phyloP scores from a whole-genome alignment of 108 stramenopile species.

The Stephanodiscus triporus region DNA sequence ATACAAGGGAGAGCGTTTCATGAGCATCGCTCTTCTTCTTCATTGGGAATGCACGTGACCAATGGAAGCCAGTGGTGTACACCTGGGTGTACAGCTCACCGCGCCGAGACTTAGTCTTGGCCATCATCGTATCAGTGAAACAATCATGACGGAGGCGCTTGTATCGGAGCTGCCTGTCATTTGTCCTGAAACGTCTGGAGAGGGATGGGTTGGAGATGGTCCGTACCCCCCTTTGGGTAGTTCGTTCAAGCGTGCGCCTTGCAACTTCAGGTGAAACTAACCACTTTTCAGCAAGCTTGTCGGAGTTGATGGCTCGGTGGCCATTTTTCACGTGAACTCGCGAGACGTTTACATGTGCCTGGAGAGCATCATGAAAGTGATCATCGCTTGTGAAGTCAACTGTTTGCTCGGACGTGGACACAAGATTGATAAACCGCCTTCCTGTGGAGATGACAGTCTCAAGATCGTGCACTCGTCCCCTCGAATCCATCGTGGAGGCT shows the following conservation, averaged over 20 bases:
- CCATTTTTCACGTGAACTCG: background rate
- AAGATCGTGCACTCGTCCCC: background rate
- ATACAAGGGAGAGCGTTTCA: background rate
- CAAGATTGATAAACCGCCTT: conserved; percentile 1
- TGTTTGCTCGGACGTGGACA: background rate
- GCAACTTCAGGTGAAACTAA: conserved; percentile 19
- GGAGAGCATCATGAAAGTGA: too few relatives aligned
- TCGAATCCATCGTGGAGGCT: background rate
- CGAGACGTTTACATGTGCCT: too few relatives aligned
- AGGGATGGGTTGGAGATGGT: background rate
- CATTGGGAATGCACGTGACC: conserved; percentile 23
- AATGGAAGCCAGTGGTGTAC: conserved; percentile 9
- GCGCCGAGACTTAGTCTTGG: background rate
- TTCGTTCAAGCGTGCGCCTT: background rate
- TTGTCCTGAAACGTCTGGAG: background rate
- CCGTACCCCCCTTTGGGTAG: too few relatives aligned
- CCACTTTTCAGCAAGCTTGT: conserved; percentile 12
- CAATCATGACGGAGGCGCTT: background rate
- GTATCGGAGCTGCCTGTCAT: background rate
- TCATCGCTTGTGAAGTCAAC: too few relatives aligned
- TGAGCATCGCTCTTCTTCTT: conserved; percentile 22
- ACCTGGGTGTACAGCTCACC: conserved; percentile 16
- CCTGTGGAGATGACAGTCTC: background rate
- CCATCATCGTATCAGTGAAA: background rate
- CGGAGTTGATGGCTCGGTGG: background rate